These are phyloP conservation scores for Eimeria necatrix DNA, from an alignment of 169 alveolate genomes.

Conservation along the genomic window DNA sequence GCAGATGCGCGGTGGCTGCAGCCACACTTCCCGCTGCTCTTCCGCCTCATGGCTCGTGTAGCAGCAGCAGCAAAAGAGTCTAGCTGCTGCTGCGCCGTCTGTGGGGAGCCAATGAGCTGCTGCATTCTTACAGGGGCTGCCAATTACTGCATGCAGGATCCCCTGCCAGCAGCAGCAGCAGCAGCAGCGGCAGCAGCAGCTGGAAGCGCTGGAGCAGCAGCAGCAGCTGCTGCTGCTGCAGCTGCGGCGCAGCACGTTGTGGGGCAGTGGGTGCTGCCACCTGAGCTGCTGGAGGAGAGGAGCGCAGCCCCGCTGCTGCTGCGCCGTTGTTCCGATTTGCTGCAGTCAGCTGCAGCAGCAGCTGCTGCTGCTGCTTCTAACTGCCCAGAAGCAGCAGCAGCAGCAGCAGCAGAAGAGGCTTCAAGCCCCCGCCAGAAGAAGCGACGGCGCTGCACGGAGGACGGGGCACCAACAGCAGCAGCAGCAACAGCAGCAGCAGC, in stretches of 20 bases:
- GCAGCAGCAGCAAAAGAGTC: not conserved
- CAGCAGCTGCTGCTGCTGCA: not conserved
- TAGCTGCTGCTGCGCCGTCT: not conserved
- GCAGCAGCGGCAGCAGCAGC: conserved; percentile 16
- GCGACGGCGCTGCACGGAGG: not conserved
- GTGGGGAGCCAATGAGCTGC: not conserved
- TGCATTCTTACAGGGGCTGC: not conserved
- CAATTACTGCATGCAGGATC: conserved; percentile 21
- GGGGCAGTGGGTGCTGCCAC: conserved; percentile 6
- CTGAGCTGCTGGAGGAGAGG: conserved; percentile 40
- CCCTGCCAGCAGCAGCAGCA: conserved; percentile 11
- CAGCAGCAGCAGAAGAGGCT: conserved; percentile 29
- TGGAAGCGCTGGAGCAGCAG: not conserved
- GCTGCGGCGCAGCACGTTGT: not conserved
- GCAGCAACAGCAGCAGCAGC: conserved; percentile 34
- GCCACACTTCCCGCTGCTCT: conserved; percentile 47
- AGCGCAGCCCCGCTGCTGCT: not conserved
- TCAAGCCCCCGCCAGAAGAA: not conserved
- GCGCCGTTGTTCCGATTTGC: conserved; percentile 22
- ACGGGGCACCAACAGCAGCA: not conserved
- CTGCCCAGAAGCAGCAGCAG: conserved; percentile 17
- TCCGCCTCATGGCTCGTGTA: not conserved
- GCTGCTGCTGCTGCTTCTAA: not conserved
- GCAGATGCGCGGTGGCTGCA: not conserved
- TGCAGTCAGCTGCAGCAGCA: conserved; percentile 1